phyloP scores from a whole-genome alignment of 257 asterid species.

The Nicotiana undulata region DNA sequence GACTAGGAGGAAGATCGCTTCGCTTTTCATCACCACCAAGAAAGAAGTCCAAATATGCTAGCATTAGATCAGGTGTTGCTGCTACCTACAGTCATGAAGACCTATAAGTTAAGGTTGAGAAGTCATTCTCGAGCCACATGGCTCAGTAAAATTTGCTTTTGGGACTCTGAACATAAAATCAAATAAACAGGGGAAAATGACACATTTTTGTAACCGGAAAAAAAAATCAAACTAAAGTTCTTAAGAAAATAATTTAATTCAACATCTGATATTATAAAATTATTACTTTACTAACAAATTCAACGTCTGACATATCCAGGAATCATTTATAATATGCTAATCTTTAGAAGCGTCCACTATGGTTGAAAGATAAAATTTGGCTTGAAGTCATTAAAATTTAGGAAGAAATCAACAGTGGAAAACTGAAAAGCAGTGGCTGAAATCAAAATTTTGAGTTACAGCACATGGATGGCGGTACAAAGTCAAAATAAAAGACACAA shows the following conservation, averaged over 20 bases:
- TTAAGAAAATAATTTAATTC: not conserved
- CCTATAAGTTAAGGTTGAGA: slow-evolving; percentile 10
- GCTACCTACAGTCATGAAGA: slow-evolving; percentile 59
- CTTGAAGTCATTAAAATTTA: not conserved
- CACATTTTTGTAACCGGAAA: not conserved
- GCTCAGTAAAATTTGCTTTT: not conserved
- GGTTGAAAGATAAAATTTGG: not conserved
- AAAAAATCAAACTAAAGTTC: not conserved
- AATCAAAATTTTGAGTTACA: not conserved
- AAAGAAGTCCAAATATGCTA: slow-evolving; percentile 83
- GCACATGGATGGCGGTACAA: not conserved
- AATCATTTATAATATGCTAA: not conserved
- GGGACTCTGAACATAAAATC: not conserved
- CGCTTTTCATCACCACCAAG: slow-evolving; percentile 99
- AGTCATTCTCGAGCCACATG: not conserved
- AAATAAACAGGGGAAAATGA: not conserved
- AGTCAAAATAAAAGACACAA: not conserved
- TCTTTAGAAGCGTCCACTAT: not conserved
- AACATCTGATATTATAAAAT: not conserved
- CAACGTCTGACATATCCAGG: not conserved
- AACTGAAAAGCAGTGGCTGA: not conserved
- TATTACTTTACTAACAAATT: not conserved
- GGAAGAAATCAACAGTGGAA: not conserved
- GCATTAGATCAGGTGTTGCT: slow-evolving; percentile 95
- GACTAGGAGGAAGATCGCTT: slow-evolving; percentile 83